Evolutionary conservation across 108 stramenopile genomes (phyloP).

Genomic region (Cylindrotheca fusiformis): DNA sequence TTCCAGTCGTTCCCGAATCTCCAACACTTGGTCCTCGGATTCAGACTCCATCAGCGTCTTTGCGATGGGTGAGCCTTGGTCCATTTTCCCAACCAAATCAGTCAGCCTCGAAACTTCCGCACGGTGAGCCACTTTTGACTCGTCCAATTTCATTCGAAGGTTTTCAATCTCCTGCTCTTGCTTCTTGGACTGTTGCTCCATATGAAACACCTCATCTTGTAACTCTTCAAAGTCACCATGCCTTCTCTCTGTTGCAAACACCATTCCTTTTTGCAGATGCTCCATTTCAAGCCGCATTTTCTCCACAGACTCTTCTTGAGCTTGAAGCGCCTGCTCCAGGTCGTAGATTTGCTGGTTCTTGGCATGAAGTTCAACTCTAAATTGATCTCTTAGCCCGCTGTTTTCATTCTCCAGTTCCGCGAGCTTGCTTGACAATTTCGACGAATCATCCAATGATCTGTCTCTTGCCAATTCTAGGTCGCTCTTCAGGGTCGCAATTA

Average conservation of each 20-base stretch:
- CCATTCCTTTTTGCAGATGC: slow-evolving; percentile 81
- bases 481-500: slow-evolving; percentile 65
- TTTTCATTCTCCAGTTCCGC: slow-evolving; percentile 53
- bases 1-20: slow-evolving; percentile 67
- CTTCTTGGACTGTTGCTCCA: slow-evolving; percentile 43
- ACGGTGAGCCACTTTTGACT: slow-evolving; percentile 57
- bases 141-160: slow-evolving; percentile 68
- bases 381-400: slow-evolving; percentile 45
- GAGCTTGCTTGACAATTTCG: slow-evolving; percentile 41
- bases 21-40: slow-evolving; percentile 49
- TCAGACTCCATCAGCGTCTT: slow-evolving; percentile 26
- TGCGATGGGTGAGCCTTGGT: slow-evolving; percentile 41
- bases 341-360: slow-evolving; percentile 70
- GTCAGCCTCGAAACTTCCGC: slow-evolving; percentile 65
- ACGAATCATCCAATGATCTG: slow-evolving; percentile 26
- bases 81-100: slow-evolving; percentile 44
- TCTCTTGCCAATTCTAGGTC: slow-evolving; percentile 52
- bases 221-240: slow-evolving; percentile 86
- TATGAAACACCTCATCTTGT: slow-evolving; percentile 75
- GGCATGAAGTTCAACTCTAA: slow-evolving; percentile 49
- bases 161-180: slow-evolving; percentile 69
- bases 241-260: slow-evolving; percentile 48
- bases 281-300: slow-evolving; percentile 84
- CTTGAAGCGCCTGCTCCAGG: slow-evolving; percentile 74
- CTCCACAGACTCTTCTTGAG: slow-evolving; percentile 75